Base-by-base conservation (phyloP, 176 grass and related monocot species). In the Carex scoparia region DNA sequence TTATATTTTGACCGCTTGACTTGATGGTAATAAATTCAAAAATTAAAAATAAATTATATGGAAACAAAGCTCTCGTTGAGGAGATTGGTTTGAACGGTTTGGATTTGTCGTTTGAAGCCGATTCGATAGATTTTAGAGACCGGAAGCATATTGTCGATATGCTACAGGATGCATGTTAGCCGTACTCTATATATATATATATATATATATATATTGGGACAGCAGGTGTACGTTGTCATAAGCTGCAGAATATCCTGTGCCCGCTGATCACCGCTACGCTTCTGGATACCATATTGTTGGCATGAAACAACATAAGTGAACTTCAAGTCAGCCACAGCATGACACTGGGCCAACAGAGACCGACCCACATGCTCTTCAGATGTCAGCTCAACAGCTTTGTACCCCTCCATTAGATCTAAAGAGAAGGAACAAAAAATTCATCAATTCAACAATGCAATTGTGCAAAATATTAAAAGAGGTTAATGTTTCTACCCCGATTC, bases 241-340 rank as follows among this genome's bases (percentile, higher is more conserved):
- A 98, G 87, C 65, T 62, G 85, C 46, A 98, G 86, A 82, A 98
- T 98, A 93, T 98, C 92, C 40, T 94, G 91, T 44, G 95, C 95
- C 68, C 9, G 89, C 44, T 9, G 10, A 89, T 98, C 91, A 48
- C 89, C 83, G 75, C 89, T 86, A 33, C 95, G 92, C 84, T 98
- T 98, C 82, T 98, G 95, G 59, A 98, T 94, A 86, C 95, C 95
- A n/a, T 98, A 98, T 87, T 93, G 88, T 61, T 98, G 95, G 84
- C 95, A 98, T 46, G 95, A 98, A 42, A 98, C 93, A 79, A 98
- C 93, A 76, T 94, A 98, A 75, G 95, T 93, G 85, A 98, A 98
- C 87, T 98, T 98, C 92, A 98, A 92, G 84, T 98, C 95, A 82
- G 95, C 95, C 65, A 94, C 90, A 88, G 92, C 95, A 87, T 98